Base-by-base conservation (phyloP, 73 alveolate species). In the Tetrahymena borealis region DNA sequence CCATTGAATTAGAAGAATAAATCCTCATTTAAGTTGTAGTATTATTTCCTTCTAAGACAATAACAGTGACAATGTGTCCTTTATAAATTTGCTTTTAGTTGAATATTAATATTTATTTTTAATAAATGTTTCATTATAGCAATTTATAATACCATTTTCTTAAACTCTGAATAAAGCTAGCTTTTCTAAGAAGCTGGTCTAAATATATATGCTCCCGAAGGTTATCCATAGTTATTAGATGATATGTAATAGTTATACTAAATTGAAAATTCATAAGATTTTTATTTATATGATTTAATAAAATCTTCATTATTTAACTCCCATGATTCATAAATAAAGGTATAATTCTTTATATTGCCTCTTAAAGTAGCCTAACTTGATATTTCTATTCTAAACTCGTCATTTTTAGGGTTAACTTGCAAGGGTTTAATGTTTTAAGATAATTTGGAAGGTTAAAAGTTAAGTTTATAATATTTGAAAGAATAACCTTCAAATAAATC, bases 21-120 rank as follows among this genome's bases (percentile, higher is more conserved):
- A 60, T n/a, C 33, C 90, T 93, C 38, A 93, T 33, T 37, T 79
- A 37, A 32, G 95, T 60, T 3, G 90, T 79, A 11, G 95, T 93
- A 85, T 93, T 33, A 39, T 90, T 28, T 93, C 95, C 91, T 31
- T 40, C 91, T 9, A 93, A 33, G 24, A 90, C 31, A 20, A 93
- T 31, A 7, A 93, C 31, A 39, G 93, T 78, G 35, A 93, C 43
- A 4, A 79, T 40, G 38, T 90, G 41, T 13, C 95, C 95, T 40
- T 85, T 39, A 18, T 92, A 91, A 93, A 93, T 39, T 16, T 43
- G 40, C 39, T 43, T 7, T 7, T 39, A 9, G 10, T 24, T 20
- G 2, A n/a, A 60, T 24, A 60, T 60, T 24, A 2, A 15, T 13
- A 60, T 24, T 60, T 18, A n/a, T 24, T 15, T n/a, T n/a, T n/a